Evolutionary conservation across 1,284 basidiomycete genomes (phyloP).

Genomic region (Microbotryum saponariae): DNA sequence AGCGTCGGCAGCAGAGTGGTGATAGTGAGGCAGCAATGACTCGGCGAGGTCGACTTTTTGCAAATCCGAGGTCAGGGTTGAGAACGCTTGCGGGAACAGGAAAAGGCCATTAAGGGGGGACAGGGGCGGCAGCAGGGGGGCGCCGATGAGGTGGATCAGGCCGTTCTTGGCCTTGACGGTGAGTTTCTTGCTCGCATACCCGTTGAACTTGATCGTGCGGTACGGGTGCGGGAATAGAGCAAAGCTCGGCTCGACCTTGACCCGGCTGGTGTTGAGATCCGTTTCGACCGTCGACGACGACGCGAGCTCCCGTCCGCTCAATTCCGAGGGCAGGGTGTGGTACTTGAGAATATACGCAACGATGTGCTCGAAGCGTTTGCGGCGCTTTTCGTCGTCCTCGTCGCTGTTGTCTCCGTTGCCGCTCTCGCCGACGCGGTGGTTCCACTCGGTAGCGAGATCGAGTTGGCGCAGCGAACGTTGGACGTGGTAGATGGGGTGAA

Average conservation of each 20-base stretch:
- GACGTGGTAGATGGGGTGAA: slow-evolving; percentile 1
- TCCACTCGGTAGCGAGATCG: neutral
- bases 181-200: slow-evolving; percentile 18
- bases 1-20: neutral
- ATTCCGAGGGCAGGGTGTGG: slow-evolving; percentile 15
- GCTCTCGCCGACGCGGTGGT: slow-evolving; percentile 3
- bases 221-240: slow-evolving; percentile 20
- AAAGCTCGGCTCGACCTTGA: slow-evolving; percentile 24
- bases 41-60: slow-evolving; percentile 35
- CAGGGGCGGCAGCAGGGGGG: slow-evolving; percentile 36
- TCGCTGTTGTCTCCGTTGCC: slow-evolving; percentile 3
- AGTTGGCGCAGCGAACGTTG: neutral
- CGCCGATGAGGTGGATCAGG: slow-evolving; percentile 21
- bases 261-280: slow-evolving; percentile 16
- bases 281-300: slow-evolving; percentile 30
- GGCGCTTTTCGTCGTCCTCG: slow-evolving; percentile 27
- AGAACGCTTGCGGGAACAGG: slow-evolving; percentile 32
- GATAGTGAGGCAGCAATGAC: slow-evolving; percentile 25
- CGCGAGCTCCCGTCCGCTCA: slow-evolving; percentile 11
- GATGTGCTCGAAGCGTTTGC: slow-evolving; percentile 24
- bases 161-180: slow-evolving; percentile 37
- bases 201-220: slow-evolving; percentile 25
- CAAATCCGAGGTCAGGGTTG: slow-evolving; percentile 33
- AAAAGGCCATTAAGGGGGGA: slow-evolving; percentile 34
- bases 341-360: slow-evolving; percentile 24